Evolutionary conservation across 352 stramenopile species (phyloP), one percentile per base, ranked within the genome.

Genomic region (Globisporangium orthogonon): DNA sequence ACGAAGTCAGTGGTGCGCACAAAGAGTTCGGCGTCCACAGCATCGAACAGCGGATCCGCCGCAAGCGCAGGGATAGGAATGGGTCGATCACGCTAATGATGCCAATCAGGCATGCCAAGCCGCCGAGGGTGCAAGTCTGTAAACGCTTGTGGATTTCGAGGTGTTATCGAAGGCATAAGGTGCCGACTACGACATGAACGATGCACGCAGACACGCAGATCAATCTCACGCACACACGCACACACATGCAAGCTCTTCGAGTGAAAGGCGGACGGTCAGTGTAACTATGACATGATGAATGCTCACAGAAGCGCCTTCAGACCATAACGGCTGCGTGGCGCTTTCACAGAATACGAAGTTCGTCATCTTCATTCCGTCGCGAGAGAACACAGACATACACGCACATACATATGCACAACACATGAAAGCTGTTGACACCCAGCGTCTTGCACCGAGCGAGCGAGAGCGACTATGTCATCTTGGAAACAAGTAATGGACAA

Each of bases 261-360:
- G 4, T 18, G n/a, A 48, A 17, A 45, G 54, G 54, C 67, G 37
- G 65, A 78, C 67, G 67, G 70, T 78, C 70, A 78, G 70, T 76
- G 70, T 78, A 78, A 78, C 70, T 78, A 78, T 78, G 70, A 78
- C 70, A 71, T 67, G 62, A 61, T 74, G 57, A 63, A 52, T 47
- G 70, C 68, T 78, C 70, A 78, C 58, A 63, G 58, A 54, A 63
- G 58, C 52, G 35, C 51, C 58, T 63, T 63, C 58, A 63, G 23
- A 59, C 58, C 58, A 58, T 50, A 49, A 63, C 58, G 58, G 58
- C 44, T 59, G 58, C 45, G 39, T 59, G 58, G 17, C 58, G 58
- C 58, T 63, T 51, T 63, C 51, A 63, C 58, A 46, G 39, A 59
- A 59, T 58, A 59, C 52, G 52, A 54, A 51, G 50, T 50, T 51